Evolutionary conservation across 208 protist genomes (phyloP).

Genomic region (Leishmania arabica): DNA sequence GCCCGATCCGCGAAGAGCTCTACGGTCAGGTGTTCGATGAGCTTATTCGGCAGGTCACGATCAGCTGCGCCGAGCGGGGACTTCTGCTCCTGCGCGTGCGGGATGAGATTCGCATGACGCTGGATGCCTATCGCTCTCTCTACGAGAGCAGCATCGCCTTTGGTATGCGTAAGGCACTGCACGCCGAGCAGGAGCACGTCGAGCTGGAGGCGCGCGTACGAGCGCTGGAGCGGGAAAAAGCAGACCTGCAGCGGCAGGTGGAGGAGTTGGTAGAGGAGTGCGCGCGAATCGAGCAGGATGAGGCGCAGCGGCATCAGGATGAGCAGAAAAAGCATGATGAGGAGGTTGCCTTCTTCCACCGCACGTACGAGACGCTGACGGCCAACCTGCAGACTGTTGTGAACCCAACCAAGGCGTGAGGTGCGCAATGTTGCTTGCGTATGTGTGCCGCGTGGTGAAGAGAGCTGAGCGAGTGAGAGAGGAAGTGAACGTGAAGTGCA

Average conservation of each 20-base stretch:
- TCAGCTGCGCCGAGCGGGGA: conserved; percentile 98
- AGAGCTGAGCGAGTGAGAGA: background rate
- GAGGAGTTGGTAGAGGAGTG: conserved; percentile 72
- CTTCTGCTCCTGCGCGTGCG: conserved; percentile 97
- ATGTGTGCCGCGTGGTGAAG: background rate
- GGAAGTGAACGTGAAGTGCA: background rate
- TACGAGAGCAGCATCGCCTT: conserved; percentile 92
- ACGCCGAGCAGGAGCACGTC: conserved; percentile 96
- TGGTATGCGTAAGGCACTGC: conserved; percentile 98
- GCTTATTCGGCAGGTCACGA: conserved; percentile 98
- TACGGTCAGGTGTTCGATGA: conserved; percentile 98
- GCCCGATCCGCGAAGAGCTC: conserved; percentile 98
- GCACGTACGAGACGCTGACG: conserved; percentile 95
- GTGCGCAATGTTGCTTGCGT: background rate
- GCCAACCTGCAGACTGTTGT: conserved; percentile 90
- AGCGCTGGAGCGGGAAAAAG: conserved; percentile 94
- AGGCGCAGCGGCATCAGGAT: conserved; percentile 88
- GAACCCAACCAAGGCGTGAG: conserved; percentile 79
- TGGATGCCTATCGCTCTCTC: conserved; percentile 86
- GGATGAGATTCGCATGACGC: conserved; percentile 95
- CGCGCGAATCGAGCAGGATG: conserved; percentile 90
- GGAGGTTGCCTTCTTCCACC: conserved; percentile 96
- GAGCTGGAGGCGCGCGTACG: conserved; percentile 95
- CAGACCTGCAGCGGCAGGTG: conserved; percentile 92
- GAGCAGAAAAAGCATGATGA: conserved; percentile 97